phyloP scores from a whole-genome alignment of 352 stramenopile species.

The Globisporangium lucens region DNA sequence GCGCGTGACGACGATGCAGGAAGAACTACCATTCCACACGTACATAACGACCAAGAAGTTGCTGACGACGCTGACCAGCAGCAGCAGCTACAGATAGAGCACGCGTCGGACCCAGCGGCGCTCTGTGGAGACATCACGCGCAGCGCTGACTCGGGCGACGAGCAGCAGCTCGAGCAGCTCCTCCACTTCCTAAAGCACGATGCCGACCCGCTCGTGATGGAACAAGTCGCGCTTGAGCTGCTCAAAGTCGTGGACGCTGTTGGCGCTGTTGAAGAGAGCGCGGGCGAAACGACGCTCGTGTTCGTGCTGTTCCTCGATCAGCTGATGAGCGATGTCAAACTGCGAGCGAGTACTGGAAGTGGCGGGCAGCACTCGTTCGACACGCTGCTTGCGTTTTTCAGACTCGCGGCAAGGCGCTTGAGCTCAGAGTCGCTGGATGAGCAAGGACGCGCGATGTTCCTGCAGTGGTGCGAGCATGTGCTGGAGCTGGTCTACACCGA shows the following conservation, averaged over 20 bases:
- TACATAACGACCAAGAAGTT: background rate
- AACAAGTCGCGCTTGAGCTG: constrained; percentile 7
- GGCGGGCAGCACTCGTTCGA: background rate
- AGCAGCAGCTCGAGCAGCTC: background rate
- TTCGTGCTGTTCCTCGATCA: constrained; percentile 6
- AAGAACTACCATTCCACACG: background rate
- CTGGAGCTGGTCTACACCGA: constrained; percentile 7
- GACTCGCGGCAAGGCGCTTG: constrained; percentile 7
- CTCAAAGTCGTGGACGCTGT: background rate
- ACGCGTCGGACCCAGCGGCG: background rate
- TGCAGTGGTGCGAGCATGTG: constrained; percentile 15
- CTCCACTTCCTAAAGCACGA: background rate
- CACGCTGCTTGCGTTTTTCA: background rate
- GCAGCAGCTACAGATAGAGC: background rate
- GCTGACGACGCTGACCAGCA: no score
- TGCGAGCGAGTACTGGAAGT: background rate
- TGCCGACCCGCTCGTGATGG: background rate
- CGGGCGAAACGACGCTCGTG: background rate
- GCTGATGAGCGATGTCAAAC: background rate
- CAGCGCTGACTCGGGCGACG: background rate
- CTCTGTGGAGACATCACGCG: constrained; percentile 8
- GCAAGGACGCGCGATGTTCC: constrained; percentile 7
- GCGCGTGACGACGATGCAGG: background rate
- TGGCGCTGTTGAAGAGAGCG: background rate
- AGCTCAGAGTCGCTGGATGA: background rate